Conservation (phyloP, 768 basidiomycete genomes). For the Hygrocybe punicea region DNA sequence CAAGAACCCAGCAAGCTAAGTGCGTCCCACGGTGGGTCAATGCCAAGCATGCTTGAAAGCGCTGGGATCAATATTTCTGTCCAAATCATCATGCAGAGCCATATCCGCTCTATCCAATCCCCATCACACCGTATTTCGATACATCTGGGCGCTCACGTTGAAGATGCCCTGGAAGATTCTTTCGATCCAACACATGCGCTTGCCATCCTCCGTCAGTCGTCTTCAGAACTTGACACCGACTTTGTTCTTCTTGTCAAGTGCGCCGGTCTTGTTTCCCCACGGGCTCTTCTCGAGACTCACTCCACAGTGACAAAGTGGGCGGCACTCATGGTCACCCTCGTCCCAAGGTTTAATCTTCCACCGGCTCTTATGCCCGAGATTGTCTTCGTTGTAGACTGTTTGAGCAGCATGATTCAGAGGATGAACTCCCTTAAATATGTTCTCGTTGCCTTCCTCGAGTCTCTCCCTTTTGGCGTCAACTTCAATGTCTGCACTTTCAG, state of each 20-base stretch:
- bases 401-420: background rate
- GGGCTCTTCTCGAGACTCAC: slow-evolving; percentile 3
- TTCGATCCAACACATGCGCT: slow-evolving; percentile 4
- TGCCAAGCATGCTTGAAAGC: background rate
- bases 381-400: slow-evolving; percentile 3
- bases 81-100: slow-evolving; percentile 1
- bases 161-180: background rate
- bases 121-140: slow-evolving; percentile 1
- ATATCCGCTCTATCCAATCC: slow-evolving; percentile 1
- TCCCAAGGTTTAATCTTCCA: slow-evolving; percentile 2
- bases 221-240: background rate
- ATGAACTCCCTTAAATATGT: background rate
- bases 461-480: background rate
- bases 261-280: background rate
- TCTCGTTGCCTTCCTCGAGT: background rate
- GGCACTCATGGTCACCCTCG: slow-evolving; percentile 8
- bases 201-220: background rate
- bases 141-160: slow-evolving; percentile 1
- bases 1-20: background rate
- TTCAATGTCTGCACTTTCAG: slow-evolving; percentile 3
- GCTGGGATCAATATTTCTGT: background rate
- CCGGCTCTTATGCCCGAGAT: background rate
- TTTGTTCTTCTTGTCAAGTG: slow-evolving; percentile 5
- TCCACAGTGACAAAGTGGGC: background rate
- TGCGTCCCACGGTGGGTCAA: background rate